phyloP scores from a whole-genome alignment of 225 moss, liverwort and hornwort species.

The Thuidium tamariscinum region DNA sequence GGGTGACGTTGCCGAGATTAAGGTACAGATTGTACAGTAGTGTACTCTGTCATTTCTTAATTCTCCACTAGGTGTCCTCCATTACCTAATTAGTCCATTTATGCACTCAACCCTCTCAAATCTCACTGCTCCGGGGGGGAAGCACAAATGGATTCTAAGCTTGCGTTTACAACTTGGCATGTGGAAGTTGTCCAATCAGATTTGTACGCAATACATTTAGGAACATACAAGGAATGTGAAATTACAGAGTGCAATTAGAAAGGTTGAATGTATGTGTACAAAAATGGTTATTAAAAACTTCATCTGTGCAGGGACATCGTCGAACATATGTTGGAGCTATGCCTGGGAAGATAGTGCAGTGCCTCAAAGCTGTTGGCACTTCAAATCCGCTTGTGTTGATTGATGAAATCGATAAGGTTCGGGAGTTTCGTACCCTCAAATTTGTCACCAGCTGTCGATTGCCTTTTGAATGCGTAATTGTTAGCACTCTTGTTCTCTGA shows the following conservation, averaged over 20 bases:
- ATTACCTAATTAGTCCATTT: background rate
- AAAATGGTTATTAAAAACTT: background rate
- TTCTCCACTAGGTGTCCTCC: background rate
- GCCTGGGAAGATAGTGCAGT: conserved; percentile 99
- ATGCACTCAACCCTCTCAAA: background rate
- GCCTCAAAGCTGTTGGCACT: conserved; percentile 87
- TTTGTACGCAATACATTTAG: background rate
- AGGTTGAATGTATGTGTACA: background rate
- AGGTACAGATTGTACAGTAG: conserved; percentile 28
- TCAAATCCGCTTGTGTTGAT: conserved; percentile 88
- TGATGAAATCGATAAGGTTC: conserved; percentile 98
- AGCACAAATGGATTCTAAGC: background rate
- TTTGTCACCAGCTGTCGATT: background rate
- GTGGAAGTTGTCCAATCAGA: background rate
- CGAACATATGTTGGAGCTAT: conserved; percentile 98
- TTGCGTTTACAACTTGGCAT: background rate
- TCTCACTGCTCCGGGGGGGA: background rate
- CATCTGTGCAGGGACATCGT: conserved; percentile 64
- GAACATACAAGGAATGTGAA: background rate
- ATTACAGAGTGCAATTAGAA: background rate
- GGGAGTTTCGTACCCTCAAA: background rate
- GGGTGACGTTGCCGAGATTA: conserved; percentile 96
- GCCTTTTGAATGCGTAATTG: background rate
- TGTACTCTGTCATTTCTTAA: background rate
- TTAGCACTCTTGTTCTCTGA: background rate